Evolutionary conservation across 306 rosid genomes (phyloP).

Genomic region (Dryas octopetala): DNA sequence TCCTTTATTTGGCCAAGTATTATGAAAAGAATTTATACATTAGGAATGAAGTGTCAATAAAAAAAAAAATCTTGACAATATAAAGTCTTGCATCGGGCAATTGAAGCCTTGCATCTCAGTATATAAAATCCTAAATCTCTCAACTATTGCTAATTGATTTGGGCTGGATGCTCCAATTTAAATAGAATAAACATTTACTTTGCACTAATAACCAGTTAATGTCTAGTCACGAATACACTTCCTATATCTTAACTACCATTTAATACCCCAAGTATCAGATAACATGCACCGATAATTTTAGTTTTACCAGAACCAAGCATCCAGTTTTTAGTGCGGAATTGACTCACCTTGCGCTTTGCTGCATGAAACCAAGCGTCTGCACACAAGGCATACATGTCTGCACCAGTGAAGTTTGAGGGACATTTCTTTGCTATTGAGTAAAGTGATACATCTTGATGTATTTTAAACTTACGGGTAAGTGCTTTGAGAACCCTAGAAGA

Average conservation of each 20-base stretch:
- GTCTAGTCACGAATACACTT: neutral
- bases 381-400: slow-evolving; percentile 96
- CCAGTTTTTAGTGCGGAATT: slow-evolving; percentile 8
- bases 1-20: neutral
- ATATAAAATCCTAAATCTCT: neutral
- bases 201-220: neutral
- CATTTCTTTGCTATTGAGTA: slow-evolving; percentile 76
- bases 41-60: neutral
- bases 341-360: slow-evolving; percentile 79
- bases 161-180: neutral
- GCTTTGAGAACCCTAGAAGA: slow-evolving; percentile 76
- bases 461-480: slow-evolving; percentile 79
- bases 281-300: neutral
- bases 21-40: neutral
- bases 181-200: neutral
- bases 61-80: neutral
- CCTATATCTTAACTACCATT: neutral
- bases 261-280: neutral
- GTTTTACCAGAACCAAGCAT: neutral
- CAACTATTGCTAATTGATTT: neutral
- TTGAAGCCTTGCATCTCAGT: slow-evolving; percentile 4
- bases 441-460: slow-evolving; percentile 73
- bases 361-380: slow-evolving; percentile 98
- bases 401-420: slow-evolving; percentile 90
- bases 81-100: neutral